Conservation (phyloP, 495 filamentous ascomycete species). For the Penicillium argentinense region DNA sequence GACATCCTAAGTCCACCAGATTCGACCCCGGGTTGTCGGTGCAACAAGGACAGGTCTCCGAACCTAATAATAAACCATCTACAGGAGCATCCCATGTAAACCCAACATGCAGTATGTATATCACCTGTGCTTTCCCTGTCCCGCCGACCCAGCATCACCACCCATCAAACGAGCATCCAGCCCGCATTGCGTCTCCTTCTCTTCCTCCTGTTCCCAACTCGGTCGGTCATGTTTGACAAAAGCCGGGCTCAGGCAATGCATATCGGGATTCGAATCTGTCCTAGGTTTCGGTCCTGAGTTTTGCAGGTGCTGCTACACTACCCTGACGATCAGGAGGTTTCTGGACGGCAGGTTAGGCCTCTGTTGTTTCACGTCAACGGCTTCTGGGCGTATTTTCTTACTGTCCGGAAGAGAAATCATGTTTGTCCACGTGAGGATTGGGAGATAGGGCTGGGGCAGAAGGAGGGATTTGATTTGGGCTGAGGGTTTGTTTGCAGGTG, state of each 20-base stretch:
- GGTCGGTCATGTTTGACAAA: conserved; percentile 12
- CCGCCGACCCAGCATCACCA: not conserved
- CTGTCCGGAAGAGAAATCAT: not conserved
- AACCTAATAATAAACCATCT: conserved; percentile 5
- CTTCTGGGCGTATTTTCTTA: conserved; percentile 10
- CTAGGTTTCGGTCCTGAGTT: not conserved
- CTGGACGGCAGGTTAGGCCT: conserved; percentile 2
- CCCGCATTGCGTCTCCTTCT: not conserved
- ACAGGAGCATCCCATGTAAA: conserved; percentile 9
- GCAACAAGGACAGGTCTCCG: not conserved
- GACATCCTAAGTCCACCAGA: too few relatives aligned
- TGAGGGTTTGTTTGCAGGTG: not conserved
- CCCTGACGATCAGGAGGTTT: too few relatives aligned
- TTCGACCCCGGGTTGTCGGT: too few relatives aligned
- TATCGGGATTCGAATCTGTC: conserved; percentile 13
- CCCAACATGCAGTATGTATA: conserved; percentile 2
- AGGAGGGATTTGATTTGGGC: not conserved
- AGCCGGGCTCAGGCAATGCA: conserved; percentile 3
- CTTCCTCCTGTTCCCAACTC: not conserved
- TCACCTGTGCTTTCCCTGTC: not conserved
- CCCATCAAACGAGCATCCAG: not conserved
- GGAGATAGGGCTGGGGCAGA: not conserved
- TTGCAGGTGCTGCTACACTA: too few relatives aligned
- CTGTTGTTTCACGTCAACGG: conserved; percentile 24
- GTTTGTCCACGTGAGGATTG: not conserved